Evolutionary conservation across 257 asterid species (phyloP).

Genomic region (Nicotiana otophora): DNA sequence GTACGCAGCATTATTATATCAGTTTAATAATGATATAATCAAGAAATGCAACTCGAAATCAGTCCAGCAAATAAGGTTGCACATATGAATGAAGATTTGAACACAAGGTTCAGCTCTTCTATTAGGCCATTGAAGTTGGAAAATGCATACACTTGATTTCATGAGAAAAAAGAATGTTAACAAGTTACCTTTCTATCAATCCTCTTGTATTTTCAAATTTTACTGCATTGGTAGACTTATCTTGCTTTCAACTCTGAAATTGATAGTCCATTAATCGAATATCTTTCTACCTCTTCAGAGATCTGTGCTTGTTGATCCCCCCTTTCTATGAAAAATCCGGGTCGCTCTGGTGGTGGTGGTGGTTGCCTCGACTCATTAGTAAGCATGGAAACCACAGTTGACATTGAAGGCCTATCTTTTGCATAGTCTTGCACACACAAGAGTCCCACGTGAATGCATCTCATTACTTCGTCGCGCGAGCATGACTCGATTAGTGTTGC

Average conservation of each 20-base stretch:
- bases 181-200: neutral
- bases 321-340: conserved; percentile 25
- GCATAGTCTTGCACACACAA: conserved; percentile 40
- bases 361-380: conserved; percentile 6
- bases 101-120: too few relatives aligned
- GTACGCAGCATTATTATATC: too few relatives aligned
- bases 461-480: conserved; percentile 6
- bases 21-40: neutral
- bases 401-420: conserved; percentile 33
- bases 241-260: conserved; percentile 25
- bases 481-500: conserved; percentile 8
- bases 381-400: conserved; percentile 29
- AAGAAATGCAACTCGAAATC: neutral
- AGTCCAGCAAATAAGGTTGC: neutral
- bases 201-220: too few relatives aligned
- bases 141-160: neutral
- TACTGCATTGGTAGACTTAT: neutral
- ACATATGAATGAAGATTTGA: neutral
- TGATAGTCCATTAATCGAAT: conserved; percentile 16
- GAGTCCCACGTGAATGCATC: conserved; percentile 30
- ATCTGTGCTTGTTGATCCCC: neutral
- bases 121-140: neutral
- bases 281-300: neutral
- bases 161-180: neutral
- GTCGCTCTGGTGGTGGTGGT: conserved; percentile 26